Base-by-base conservation (phyloP, 345 rosid species). In the Physaria fendleri region DNA sequence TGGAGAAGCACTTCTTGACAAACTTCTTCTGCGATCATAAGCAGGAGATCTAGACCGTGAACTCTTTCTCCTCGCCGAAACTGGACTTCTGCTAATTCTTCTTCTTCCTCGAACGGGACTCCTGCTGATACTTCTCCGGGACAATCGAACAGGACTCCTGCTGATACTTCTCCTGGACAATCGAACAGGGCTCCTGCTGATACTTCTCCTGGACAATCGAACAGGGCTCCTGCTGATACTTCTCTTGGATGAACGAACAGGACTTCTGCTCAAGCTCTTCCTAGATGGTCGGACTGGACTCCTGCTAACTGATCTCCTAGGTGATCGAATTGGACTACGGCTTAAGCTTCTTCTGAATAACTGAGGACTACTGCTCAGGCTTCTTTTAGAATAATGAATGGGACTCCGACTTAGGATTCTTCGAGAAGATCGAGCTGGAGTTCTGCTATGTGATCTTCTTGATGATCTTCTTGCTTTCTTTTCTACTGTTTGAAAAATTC, bases 1-100 rank as follows among this genome's bases (percentile, higher is more conserved):
- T 4, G 95, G 97, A 6, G 97, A 84, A 65, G 62, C 77, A 28
- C 98, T 92, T 74, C 89, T 86, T 18, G 98, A 87, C 66, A 75
- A 67, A 79, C 94, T 83, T 82, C 88, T 76, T 52, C 70, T 68
- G n/a, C 83, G 83, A 30, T 23, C 80, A 50, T 54, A 54, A 33
- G 79, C 76, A 56, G 95, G 95, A 42, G 93, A 83, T 75, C 89
- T 79, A 20, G 47, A 78, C 69, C 77, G 83, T 44, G 34, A 38
- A 56, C 51, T 75, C 74, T 87, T 79, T 38, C 76, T 79, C 45
- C 87, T 79, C 17, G 62, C 77, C 55, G 75, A 75, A 63, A 56
- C 18, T 4, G 91, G 88, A 69, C 88, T 85, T 70, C 81, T 78
- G 69, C 90, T 83, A 10, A 56, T 39, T 65, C 79, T 84, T 79